Evolutionary conservation across 768 basidiomycete genomes (phyloP), one percentile per base, ranked within the genome.

Genomic region (Lactarius trivialis): DNA sequence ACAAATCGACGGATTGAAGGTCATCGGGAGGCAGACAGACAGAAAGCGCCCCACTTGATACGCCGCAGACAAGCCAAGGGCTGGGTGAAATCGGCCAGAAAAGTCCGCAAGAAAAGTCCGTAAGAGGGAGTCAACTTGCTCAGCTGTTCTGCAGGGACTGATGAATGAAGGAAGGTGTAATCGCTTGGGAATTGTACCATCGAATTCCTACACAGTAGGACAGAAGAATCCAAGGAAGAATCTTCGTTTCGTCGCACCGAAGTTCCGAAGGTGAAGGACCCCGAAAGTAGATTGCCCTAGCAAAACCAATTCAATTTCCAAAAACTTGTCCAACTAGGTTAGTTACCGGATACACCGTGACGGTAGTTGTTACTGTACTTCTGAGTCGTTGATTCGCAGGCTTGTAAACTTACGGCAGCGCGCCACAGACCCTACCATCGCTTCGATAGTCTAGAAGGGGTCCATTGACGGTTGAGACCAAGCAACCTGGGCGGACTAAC

Each of bases 401-500:
- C n/a, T 12, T 2, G 12, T 12, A 12, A 24, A 24, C 45, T 48
- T 48, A 48, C 21, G 45, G 45, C 11, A 48, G 21, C 45, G 12
- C 21, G 6, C 45, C 12, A 12, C 9, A 12, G 14, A 7, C 30
- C 36, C 36, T 12, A 49, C 36, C n/a, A 34, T 56, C 12, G 2
- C 60, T 14, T 56, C 26, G 56, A 41, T 28, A 19, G 11, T 7
- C 43, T 12, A 19, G 15, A 49, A 39, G 59, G 26, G 60, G 63
- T 8, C 32, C 49, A 60, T 58, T 57, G 28, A 14, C 33, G 7
- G 59, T 30, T 21, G 45, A 48, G 37, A 3, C 54, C 61, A 63
- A 7, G n/a, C 51, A 41, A 58, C 5, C n/a, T 52, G 57, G 9
- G 66, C 60, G 36, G 21, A 52, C 43, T 61, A 26, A 12, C 65